Evolutionary conservation across 495 filamentous ascomycete genomes (phyloP), one percentile per base, ranked within the genome.

Genomic region (Penicillium odoratum): DNA sequence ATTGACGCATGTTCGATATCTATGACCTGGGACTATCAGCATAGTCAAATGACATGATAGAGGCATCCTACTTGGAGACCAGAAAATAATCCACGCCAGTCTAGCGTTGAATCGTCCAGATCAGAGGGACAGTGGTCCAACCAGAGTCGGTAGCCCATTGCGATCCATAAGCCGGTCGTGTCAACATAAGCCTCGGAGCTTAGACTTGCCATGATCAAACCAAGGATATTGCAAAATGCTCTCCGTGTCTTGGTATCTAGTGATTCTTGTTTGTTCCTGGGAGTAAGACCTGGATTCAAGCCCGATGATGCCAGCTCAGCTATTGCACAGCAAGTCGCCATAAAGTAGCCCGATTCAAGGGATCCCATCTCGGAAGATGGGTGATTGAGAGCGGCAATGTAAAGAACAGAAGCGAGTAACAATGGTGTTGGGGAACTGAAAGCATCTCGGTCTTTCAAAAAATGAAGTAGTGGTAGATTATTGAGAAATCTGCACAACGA

Each of bases 1-100:
- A 77, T 73, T 10, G 74, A 77, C 4, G 72, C 74, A 58, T 77
- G 74, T 56, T 77, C 74, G 15, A 77, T 68, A 40, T 77, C 74
- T 42, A 74, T 74, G n/a, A 77, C 68, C 73, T 76, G 18, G 21
- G 4, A 30, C 2, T 11, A 18, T 61, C n/a, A 58, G 31, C n/a
- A 21, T 53, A 26, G 11, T 18, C 10, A 13, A 38, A 13, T 7
- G 1, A 33, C 21, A 1, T 25, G 1, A 21, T 13, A 13, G 26
- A 34, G 8, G 6, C 25, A 28, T 15, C 57, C 55, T 57, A 74
- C 73, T 55, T 77, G 74, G 10, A 77, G 64, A 21, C 74, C 71
- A 10, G 71, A 75, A 46, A 75, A 73, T 28, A 75, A 46, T 1
- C 71, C 66, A 33, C 57, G 60, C 74, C 74, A 77, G 45, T 77